Percentiles rank a stretch among this genome's conserved stretches.
phyloP scores from a whole-genome alignment of 2,329 filamentous ascomycete species.

The Aspergillus pseudotamarii region DNA sequence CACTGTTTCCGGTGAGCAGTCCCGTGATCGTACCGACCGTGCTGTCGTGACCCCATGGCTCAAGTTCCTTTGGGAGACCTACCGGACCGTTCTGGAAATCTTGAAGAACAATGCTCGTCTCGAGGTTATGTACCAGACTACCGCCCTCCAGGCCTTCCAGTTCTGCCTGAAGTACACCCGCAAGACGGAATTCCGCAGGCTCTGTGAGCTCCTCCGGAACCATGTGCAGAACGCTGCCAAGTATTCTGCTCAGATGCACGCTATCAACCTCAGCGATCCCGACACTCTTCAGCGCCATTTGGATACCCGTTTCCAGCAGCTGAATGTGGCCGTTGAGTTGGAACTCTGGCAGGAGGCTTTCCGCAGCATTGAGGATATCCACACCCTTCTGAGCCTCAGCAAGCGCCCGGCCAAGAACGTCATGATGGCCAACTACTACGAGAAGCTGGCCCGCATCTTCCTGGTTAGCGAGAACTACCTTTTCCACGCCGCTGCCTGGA shows the following conservation, averaged over 20 bases:
- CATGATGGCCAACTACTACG: conserved; percentile 99
- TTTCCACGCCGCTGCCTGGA: conserved; percentile 98
- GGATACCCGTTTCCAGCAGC: conserved; percentile 96
- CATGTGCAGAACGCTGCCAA: conserved; percentile 99
- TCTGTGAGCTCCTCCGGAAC: conserved; percentile 97
- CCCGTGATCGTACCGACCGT: conserved; percentile 93
- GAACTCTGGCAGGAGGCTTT: conserved; percentile 99
- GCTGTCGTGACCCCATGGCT: conserved; percentile 99
- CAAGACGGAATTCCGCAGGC: conserved; percentile 98
- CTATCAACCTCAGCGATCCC: conserved; percentile 96
- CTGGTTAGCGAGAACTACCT: conserved; percentile 99
- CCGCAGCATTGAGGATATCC: conserved; percentile 98
- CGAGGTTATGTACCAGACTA: conserved; percentile 97
- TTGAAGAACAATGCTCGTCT: conserved; percentile 98
- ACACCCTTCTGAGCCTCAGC: conserved; percentile 94
- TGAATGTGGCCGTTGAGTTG: conserved; percentile 96
- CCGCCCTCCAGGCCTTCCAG: conserved; percentile 95
- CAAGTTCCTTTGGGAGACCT: conserved; percentile 99
- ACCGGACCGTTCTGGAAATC: conserved; percentile 96
- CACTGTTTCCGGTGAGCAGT: conserved; percentile 97
- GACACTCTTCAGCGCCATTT: conserved; percentile 96
- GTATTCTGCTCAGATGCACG: conserved; percentile 98
- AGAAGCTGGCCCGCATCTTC: conserved; percentile 98
- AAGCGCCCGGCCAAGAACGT: conserved; percentile 97
- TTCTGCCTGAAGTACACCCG: conserved; percentile 98